phyloP scores from a whole-genome alignment of 306 rosid species.

The Castanea crenata region DNA sequence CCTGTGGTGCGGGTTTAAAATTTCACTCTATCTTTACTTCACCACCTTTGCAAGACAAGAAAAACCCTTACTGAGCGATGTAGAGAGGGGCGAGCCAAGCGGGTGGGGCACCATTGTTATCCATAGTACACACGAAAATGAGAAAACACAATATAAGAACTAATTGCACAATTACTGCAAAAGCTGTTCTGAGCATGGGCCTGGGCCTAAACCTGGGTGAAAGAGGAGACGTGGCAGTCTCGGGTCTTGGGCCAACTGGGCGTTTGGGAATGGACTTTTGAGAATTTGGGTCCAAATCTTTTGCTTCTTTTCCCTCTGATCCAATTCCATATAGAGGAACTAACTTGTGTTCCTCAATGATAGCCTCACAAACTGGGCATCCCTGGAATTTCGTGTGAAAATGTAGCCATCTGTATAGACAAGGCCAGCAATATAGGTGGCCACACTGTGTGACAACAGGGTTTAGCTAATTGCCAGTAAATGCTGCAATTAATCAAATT shows the following conservation, averaged over 20 bases:
- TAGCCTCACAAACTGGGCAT: constrained; percentile 5
- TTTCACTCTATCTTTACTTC: rapidly evolving
- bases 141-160: too few species aligned
- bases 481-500: constrained; percentile 21
- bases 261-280: not conserved
- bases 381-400: not conserved
- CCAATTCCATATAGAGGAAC: constrained; percentile 9
- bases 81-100: too few species aligned
- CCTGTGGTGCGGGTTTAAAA: too few species aligned
- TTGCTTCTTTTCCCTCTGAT: not conserved
- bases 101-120: too few species aligned
- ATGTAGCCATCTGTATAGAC: constrained; percentile 19
- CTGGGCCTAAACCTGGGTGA: too few species aligned
- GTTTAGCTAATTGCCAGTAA: constrained; percentile 15
- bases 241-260: constrained; percentile 11
- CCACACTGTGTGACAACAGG: constrained; percentile 25
- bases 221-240: not conserved
- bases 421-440: constrained; percentile 28
- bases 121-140: too few species aligned
- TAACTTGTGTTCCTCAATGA: constrained; percentile 5
- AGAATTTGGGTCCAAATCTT: not conserved
- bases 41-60: too few species aligned
- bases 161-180: too few species aligned
- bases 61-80: too few species aligned
- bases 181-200: too few species aligned